Conservation (phyloP, 306 rosid genomes). For the Prosopis cineraria region DNA sequence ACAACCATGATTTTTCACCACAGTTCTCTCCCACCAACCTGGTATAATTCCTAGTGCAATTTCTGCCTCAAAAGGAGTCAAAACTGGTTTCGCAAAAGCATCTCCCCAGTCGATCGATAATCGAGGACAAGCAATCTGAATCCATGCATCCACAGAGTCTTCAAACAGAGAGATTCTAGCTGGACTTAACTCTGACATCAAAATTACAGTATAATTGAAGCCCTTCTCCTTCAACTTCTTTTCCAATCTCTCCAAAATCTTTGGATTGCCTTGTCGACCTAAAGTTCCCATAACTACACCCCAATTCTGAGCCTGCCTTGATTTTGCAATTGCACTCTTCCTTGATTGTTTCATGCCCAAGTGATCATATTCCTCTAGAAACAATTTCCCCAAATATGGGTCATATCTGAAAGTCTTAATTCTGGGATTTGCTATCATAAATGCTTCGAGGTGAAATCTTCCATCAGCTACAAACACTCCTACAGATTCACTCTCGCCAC, state of each 20-base stretch:
- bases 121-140: slow-evolving; percentile 94
- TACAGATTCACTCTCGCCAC: slow-evolving; percentile 44
- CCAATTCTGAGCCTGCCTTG: slow-evolving; percentile 69
- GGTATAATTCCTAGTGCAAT: slow-evolving; percentile 77
- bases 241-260: slow-evolving; percentile 78
- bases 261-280: slow-evolving; percentile 97
- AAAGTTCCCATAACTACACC: slow-evolving; percentile 84
- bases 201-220: slow-evolving; percentile 60
- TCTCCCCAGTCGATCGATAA: slow-evolving; percentile 97
- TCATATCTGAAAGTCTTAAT: slow-evolving; percentile 77
- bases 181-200: slow-evolving; percentile 95
- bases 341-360: slow-evolving; percentile 77
- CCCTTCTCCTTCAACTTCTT: slow-evolving; percentile 69
- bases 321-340: slow-evolving; percentile 61
- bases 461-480: slow-evolving; percentile 88
- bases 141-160: slow-evolving; percentile 92
- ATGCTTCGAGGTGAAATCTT: slow-evolving; percentile 88
- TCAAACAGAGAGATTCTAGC: slow-evolving; percentile 64
- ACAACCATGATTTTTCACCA: slow-evolving; percentile 39
- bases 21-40: slow-evolving; percentile 89
- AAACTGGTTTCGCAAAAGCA: slow-evolving; percentile 80
- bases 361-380: slow-evolving; percentile 89
- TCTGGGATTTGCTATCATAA: slow-evolving; percentile 92
- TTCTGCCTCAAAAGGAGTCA: slow-evolving; percentile 90
- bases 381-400: slow-evolving; percentile 81